Conservation (phyloP, 768 basidiomycete genomes). For the Pleurotus tuoliensis region DNA sequence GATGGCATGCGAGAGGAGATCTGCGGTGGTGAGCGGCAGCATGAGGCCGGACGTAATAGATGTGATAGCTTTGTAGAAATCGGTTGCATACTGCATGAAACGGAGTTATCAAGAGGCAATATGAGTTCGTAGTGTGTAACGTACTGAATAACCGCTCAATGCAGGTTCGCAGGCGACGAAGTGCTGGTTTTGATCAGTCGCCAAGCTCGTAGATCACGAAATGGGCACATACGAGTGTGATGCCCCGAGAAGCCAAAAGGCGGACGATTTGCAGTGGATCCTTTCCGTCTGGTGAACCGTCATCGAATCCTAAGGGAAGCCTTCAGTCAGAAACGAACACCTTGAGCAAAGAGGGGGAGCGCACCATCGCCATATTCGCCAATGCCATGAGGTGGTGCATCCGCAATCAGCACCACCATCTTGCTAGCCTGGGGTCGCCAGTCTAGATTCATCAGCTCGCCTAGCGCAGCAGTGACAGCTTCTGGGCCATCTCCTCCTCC, state of each 20-base stretch:
- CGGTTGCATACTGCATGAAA: constrained; percentile 70
- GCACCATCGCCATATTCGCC: constrained; percentile 95
- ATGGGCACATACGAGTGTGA: constrained; percentile 67
- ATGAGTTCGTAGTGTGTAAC: constrained; percentile 19
- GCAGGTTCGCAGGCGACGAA: constrained; percentile 99
- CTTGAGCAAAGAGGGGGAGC: constrained; percentile 11
- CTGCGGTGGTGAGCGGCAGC: constrained; percentile 94
- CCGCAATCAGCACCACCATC: constrained; percentile 96
- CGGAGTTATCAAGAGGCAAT: neutral
- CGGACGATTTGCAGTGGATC: constrained; percentile 87
- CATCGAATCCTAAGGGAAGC: constrained; percentile 68
- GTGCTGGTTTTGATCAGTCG: constrained; percentile 51
- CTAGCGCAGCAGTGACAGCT: constrained; percentile 91
- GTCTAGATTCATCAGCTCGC: constrained; percentile 82
- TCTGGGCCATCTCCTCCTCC: constrained; percentile 96
- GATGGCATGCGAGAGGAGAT: constrained; percentile 91
- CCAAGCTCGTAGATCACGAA: constrained; percentile 1
- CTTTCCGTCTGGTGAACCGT: constrained; percentile 90
- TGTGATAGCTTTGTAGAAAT: constrained; percentile 92
- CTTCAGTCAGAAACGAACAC: constrained; percentile 12
- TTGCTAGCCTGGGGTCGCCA: constrained; percentile 88
- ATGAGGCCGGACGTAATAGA: constrained; percentile 92
- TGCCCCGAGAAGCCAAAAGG: constrained; percentile 87
- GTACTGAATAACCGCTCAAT: constrained; percentile 84
- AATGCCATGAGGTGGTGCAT: constrained; percentile 96